Evolutionary conservation across 306 rosid species (phyloP), one percentile per base, ranked within the genome.

Genomic region (Senna tora): DNA sequence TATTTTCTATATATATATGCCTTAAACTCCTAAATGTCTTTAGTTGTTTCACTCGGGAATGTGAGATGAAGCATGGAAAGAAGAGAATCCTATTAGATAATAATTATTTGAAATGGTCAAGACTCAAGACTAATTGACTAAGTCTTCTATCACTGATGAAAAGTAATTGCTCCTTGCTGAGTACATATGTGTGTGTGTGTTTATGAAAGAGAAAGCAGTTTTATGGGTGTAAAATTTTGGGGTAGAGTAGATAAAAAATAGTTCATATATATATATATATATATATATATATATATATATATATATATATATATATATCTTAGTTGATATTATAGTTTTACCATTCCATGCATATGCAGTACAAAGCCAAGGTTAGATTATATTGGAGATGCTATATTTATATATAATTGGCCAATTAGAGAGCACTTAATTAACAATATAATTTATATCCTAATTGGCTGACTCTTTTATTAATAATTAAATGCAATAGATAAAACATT

Each of bases 21-120:
- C 59, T 32, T 72, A 67, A 34, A 62, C 20, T 62, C 21, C 50
- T 61, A 43, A 69, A 12, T 50, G 61, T 13, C 28, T 51, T 47
- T 19, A 54, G 58, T 22, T 39, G 69, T 57, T 53, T 63, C 65
- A 65, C 50, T 70, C 16, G 67, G 42, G 55, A 69, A 34, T 69
- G 9, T 60, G 64, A 47, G n/a, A 55, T 22, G 69, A 75, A 80
- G 12, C 60, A 65, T 65, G 51, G 58, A 72, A 65, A 49, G 74
- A 30, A 62, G 30, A 69, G 59, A 30, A 42, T 22, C 32, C 17
- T 59, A 50, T 17, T 30, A 19, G 6, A 22, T 21, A 17, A n/a
- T n/a, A n/a, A n/a, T n/a, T n/a, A n/a, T 22, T 17, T 10, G 30
- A 19, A 61, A 20, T 34, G 22, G 8, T 63, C 58, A 54, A 46